These are phyloP conservation scores for Jackrogersella multiformis DNA, from an alignment of 495 filamentous ascomycete species.

Conservation along the genomic window DNA sequence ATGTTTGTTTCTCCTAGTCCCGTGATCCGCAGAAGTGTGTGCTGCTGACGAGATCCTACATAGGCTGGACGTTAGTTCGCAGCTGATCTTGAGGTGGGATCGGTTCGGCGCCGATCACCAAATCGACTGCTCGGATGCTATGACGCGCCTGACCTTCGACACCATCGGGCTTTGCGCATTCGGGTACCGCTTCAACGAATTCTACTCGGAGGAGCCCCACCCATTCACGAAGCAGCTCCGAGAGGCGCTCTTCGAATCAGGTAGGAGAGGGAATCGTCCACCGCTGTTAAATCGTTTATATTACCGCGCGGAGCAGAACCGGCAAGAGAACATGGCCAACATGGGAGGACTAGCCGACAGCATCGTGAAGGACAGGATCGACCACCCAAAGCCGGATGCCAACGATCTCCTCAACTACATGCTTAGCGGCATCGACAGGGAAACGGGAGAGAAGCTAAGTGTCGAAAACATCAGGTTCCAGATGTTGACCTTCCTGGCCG, in stretches of 20 bases:
- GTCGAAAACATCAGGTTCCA: slow-evolving; percentile 67
- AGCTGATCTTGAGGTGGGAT: slow-evolving; percentile 74
- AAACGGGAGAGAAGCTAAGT: slow-evolving; percentile 66
- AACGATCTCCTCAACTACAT: slow-evolving; percentile 74
- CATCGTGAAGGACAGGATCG: slow-evolving; percentile 62
- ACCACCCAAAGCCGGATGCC: slow-evolving; percentile 51
- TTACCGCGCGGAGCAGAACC: slow-evolving; percentile 57
- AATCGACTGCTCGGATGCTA: slow-evolving; percentile 68
- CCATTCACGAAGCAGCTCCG: slow-evolving; percentile 68
- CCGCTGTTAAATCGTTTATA: slow-evolving; percentile 59
- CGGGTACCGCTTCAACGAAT: slow-evolving; percentile 74
- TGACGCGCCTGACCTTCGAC: slow-evolving; percentile 73
- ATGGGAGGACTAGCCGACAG: slow-evolving; percentile 61
- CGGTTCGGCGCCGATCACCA: slow-evolving; percentile 61
- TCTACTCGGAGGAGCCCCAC: slow-evolving; percentile 67
- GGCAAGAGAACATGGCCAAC: slow-evolving; percentile 60
- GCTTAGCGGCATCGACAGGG: slow-evolving; percentile 66
- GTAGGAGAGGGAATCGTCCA: slow-evolving; percentile 56
- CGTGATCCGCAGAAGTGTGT: too few species aligned
- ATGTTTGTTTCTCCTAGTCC: too few species aligned
- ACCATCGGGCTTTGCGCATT: slow-evolving; percentile 74
- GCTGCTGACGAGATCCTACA: too few species aligned
- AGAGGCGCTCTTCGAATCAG: slow-evolving; percentile 60
- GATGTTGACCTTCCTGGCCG: slow-evolving; percentile 72
- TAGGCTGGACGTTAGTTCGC: slow-evolving; percentile 69